phyloP scores from a whole-genome alignment of 2,329 filamentous ascomycete species.

The Ceratocystis ficicola region DNA sequence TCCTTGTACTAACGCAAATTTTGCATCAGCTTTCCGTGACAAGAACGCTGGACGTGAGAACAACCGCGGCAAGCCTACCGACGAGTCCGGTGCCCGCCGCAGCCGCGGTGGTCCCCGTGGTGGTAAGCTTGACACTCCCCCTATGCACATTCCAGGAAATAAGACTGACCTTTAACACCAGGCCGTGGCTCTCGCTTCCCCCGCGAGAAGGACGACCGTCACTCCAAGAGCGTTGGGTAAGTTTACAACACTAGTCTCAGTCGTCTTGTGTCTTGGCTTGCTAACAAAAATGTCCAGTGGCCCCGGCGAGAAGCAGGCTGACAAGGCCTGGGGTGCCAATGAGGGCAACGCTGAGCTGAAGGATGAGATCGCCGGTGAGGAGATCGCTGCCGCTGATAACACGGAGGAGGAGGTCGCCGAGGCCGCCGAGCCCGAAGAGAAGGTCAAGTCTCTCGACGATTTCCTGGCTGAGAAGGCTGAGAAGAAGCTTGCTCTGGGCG shows the following conservation, averaged over 20 bases:
- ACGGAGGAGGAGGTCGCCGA: slow-evolving; percentile 46
- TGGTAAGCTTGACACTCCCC: slow-evolving; percentile 33
- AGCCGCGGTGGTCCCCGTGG: slow-evolving; percentile 51
- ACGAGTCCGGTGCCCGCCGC: slow-evolving; percentile 47
- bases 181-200: slow-evolving; percentile 43
- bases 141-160: background rate
- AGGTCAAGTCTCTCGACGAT: slow-evolving; percentile 77
- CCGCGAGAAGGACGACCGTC: slow-evolving; percentile 46
- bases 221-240: slow-evolving; percentile 40
- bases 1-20: too few species aligned
- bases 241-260: slow-evolving; percentile 24
- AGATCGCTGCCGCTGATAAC: slow-evolving; percentile 74
- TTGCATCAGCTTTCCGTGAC: slow-evolving; percentile 67
- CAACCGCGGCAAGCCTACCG: slow-evolving; percentile 71
- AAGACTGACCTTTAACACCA: slow-evolving; percentile 25
- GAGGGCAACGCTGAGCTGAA: slow-evolving; percentile 74
- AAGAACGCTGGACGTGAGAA: slow-evolving; percentile 65
- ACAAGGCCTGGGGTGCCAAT: slow-evolving; percentile 76
- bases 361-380: slow-evolving; percentile 84
- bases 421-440: slow-evolving; percentile 61
- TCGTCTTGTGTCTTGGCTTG: slow-evolving; percentile 20
- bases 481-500: slow-evolving; percentile 64
- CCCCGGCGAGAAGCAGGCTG: slow-evolving; percentile 64
- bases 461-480: slow-evolving; percentile 63
- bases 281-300: slow-evolving; percentile 40